Percentiles rank a stretch among this genome's conserved stretches.
These are phyloP conservation scores for Solanum corneliomulleri DNA, from an alignment of 257 asterid genomes.

Conservation along the genomic window DNA sequence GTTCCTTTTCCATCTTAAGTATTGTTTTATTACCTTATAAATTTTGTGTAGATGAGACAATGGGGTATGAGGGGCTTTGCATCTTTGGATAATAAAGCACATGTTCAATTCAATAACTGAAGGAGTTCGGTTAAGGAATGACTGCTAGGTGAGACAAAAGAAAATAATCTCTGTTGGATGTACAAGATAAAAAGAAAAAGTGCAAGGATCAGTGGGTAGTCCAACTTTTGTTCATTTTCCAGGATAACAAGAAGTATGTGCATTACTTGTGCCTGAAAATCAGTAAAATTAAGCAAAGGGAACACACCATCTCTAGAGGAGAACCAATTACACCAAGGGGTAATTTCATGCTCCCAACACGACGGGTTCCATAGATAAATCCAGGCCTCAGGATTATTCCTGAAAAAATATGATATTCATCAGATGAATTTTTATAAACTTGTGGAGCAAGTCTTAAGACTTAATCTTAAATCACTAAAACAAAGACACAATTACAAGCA, in stretches of 20 bases:
- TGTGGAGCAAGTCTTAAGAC: background rate
- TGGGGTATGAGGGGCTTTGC: background rate
- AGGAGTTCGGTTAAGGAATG: background rate
- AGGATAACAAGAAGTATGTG: background rate
- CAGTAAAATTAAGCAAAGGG: background rate
- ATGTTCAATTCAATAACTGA: background rate
- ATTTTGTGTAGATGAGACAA: background rate
- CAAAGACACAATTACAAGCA: background rate
- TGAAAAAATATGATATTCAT: conserved; percentile 9
- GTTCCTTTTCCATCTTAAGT: background rate
- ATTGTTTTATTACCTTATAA: background rate
- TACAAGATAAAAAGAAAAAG: background rate
- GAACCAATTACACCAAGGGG: conserved; percentile 90
- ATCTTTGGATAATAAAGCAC: background rate
- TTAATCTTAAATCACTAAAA: background rate
- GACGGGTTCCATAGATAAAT: conserved; percentile 87
- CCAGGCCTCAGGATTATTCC: conserved; percentile 96
- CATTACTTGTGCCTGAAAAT: background rate
- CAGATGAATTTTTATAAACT: background rate
- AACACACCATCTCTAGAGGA: conserved; percentile 72
- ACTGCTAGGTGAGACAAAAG: background rate
- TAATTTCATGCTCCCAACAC: conserved; percentile 69
- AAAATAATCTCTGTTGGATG: background rate
- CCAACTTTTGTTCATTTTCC: background rate
- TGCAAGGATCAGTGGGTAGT: background rate